Conservation (phyloP, 1,284 basidiomycete species). For the Coniferiporia sulphurascens region DNA sequence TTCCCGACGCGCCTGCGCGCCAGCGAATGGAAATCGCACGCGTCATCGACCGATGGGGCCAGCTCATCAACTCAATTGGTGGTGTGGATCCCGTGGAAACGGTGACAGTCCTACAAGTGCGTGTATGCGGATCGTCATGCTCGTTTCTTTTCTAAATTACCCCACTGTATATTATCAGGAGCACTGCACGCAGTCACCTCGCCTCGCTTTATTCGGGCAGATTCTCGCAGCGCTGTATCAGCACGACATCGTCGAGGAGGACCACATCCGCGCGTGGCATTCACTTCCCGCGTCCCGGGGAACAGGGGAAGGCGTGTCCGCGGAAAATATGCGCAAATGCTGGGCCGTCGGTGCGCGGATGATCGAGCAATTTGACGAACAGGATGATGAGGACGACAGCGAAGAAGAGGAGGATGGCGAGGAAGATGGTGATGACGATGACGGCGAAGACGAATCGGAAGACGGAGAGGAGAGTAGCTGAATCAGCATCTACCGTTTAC, state of each 20-base stretch:
- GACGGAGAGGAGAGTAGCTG: too few relatives aligned
- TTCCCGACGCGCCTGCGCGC: conserved; percentile 31
- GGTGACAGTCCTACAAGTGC: conserved; percentile 63
- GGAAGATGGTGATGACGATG: too few relatives aligned
- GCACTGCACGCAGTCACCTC: conserved; percentile 58
- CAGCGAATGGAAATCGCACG: conserved; percentile 60
- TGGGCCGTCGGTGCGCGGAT: conserved; percentile 69
- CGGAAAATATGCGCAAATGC: conserved; percentile 59
- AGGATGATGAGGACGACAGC: conserved; percentile 26
- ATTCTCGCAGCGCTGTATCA: conserved; percentile 74
- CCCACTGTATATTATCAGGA: conserved; percentile 34
- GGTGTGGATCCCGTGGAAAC: conserved; percentile 74
- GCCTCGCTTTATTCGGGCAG: conserved; percentile 66
- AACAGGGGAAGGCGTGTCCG: conserved; percentile 35
- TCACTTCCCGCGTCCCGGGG: conserved; percentile 45
- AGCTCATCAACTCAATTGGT: conserved; percentile 67
- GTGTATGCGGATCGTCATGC: conserved; percentile 17
- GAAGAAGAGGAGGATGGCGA: neutral
- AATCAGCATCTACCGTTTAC: too few relatives aligned
- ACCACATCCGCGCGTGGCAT: conserved; percentile 74
- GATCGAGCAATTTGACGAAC: conserved; percentile 74
- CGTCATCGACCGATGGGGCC: conserved; percentile 66
- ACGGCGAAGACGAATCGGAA: too few relatives aligned
- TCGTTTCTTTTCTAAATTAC: neutral
- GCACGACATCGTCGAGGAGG: conserved; percentile 72